Conservation (phyloP, 2,329 filamentous ascomycete species). For the Claviceps paspali region DNA sequence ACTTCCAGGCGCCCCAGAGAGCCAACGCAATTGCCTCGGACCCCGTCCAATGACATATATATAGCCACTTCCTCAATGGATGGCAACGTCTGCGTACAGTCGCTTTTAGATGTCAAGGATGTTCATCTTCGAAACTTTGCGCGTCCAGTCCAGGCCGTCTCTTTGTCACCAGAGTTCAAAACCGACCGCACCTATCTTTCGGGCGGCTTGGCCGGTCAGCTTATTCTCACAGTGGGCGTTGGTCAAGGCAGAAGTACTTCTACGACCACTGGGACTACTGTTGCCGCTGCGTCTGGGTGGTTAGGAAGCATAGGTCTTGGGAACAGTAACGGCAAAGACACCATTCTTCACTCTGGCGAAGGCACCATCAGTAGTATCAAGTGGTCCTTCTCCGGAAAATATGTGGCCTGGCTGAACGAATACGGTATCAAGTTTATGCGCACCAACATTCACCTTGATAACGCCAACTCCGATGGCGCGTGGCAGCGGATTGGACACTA, state of each 20-base stretch:
- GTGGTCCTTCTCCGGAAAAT: slow-evolving; percentile 87
- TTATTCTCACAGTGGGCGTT: slow-evolving; percentile 75
- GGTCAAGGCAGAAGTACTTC: slow-evolving; percentile 70
- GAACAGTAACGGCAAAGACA: slow-evolving; percentile 66
- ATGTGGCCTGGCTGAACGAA: slow-evolving; percentile 91
- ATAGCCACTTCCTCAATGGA: slow-evolving; percentile 91
- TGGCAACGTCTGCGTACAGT: slow-evolving; percentile 86
- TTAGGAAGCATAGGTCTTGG: slow-evolving; percentile 75
- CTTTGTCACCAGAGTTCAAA: slow-evolving; percentile 89
- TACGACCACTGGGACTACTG: slow-evolving; percentile 70
- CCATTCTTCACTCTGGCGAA: slow-evolving; percentile 78
- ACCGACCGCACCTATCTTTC: slow-evolving; percentile 80
- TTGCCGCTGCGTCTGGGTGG: slow-evolving; percentile 78
- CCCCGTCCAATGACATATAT: slow-evolving; percentile 78
- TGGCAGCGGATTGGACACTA: slow-evolving; percentile 94
- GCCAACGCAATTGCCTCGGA: slow-evolving; percentile 46
- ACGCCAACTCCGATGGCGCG: slow-evolving; percentile 59
- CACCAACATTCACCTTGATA: slow-evolving; percentile 67
- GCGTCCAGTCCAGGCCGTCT: slow-evolving; percentile 79
- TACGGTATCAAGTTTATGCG: slow-evolving; percentile 97
- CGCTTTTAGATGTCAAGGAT: slow-evolving; percentile 74
- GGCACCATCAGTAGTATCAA: slow-evolving; percentile 83
- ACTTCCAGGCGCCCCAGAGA: slow-evolving; percentile 37
- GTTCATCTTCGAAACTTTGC: slow-evolving; percentile 88
- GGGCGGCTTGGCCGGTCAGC: slow-evolving; percentile 72